phyloP scores from a whole-genome alignment of 208 protist genomes.

The Trypanosoma melophagium region DNA sequence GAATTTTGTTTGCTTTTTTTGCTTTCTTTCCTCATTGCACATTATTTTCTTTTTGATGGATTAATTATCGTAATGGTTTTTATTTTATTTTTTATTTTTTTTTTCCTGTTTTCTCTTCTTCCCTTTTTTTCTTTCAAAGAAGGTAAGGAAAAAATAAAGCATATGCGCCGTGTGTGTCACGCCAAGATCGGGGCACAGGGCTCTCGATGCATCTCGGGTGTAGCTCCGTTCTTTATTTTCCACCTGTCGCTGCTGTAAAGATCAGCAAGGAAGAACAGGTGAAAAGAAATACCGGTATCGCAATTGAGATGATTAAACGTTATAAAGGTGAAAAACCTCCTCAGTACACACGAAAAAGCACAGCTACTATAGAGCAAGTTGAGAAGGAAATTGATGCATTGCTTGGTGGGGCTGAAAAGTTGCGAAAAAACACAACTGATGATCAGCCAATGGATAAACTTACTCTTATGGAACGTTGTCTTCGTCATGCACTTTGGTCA shows the following conservation, averaged over 20 bases:
- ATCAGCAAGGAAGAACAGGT: slow-evolving; percentile 78
- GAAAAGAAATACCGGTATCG: slow-evolving; percentile 88
- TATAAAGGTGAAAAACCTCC: slow-evolving; percentile 76
- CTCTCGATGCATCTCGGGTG: slow-evolving; percentile 72
- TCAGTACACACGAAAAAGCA: slow-evolving; percentile 80
- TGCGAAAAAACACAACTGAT: slow-evolving; percentile 70
- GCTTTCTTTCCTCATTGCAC: not conserved
- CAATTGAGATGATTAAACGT: slow-evolving; percentile 87
- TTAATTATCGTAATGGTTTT: not conserved
- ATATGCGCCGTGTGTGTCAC: slow-evolving; percentile 69
- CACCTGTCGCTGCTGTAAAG: slow-evolving; percentile 36
- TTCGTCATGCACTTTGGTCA: slow-evolving; percentile 89
- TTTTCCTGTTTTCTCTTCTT: slow-evolving; percentile 20
- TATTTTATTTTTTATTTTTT: slow-evolving; percentile 14
- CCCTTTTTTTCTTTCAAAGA: slow-evolving; percentile 19
- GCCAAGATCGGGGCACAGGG: slow-evolving; percentile 39
- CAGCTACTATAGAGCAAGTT: slow-evolving; percentile 81
- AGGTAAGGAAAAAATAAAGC: slow-evolving; percentile 5
- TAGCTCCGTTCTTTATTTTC: slow-evolving; percentile 87
- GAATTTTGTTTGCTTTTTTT: no score
- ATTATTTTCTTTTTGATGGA: not conserved
- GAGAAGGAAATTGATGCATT: slow-evolving; percentile 90
- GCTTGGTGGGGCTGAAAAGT: slow-evolving; percentile 74
- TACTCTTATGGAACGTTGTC: slow-evolving; percentile 88
- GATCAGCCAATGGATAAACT: slow-evolving; percentile 92